Evolutionary conservation across 805 yeast genomes (phyloP), one percentile per base, ranked within the genome.

Genomic region (Kuraishia molischiana): DNA sequence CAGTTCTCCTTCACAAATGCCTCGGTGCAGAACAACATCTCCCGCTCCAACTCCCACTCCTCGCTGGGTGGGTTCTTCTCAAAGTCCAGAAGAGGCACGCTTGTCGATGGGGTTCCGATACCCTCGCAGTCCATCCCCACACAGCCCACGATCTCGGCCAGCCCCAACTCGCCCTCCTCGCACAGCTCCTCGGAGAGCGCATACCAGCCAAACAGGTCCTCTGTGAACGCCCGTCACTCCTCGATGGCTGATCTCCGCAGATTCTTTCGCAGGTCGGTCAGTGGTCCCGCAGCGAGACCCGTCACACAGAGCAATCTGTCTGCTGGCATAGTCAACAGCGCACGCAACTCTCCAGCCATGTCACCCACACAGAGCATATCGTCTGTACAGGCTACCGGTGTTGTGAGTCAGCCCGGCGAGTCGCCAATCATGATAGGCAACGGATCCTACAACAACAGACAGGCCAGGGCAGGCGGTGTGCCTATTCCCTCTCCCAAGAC

Each of bases 231-330:
- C 2, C 69, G 82, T 43, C 89, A 82, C 55, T 77, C 83, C 33
- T 81, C 89, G 5, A 81, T 83, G 79, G 87, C 83, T 14, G 84
- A 82, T 53, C 57, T 83, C 49, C 77, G 82, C 50, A 64, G 86
- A 35, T 82, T 83, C 50, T 83, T 83, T 28, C 13, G 31, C 17
- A 9, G 13, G 39, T 52, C 64, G 6, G 45, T 43, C n/a, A 46
- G 52, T 2, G n/a, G 45, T 8, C 38, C 38, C 22, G 46, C 48
- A 3, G 33, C 54, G 3, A 35, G 37, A 13, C 19, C 36, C 4
- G 22, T 26, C 4, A 24, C 21, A 4, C 37, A 35, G 13, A 28
- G 32, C 26, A 35, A 35, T 19, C 18, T 35, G 10, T 28, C 32
- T n/a, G 17, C 32, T 3, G 22, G 37, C 24, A 24, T 35, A 11